These are phyloP conservation scores for Cephalotrichum gorgonifer DNA, from an alignment of 2,329 filamentous ascomycete species.

Conservation along the genomic window DNA sequence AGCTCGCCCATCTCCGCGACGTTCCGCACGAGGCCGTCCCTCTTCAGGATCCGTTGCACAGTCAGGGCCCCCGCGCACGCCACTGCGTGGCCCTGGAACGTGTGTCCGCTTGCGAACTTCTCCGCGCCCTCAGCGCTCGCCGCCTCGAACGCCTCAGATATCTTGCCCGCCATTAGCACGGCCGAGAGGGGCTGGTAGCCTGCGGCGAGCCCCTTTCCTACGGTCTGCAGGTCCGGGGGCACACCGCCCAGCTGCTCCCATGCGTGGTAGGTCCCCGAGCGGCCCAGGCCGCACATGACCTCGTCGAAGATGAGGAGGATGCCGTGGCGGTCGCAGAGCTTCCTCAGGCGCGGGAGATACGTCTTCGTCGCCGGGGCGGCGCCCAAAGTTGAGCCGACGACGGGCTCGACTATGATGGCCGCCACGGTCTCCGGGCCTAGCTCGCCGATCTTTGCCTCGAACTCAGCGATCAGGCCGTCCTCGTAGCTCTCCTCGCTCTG, in stretches of 20 bases:
- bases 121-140: slow-evolving; percentile 26
- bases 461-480: slow-evolving; percentile 25
- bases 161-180: slow-evolving; percentile 37
- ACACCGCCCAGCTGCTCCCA: slow-evolving; percentile 47
- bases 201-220: slow-evolving; percentile 49
- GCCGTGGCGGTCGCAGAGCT: slow-evolving; percentile 43
- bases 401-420: slow-evolving; percentile 39
- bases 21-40: slow-evolving; percentile 21
- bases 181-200: slow-evolving; percentile 47
- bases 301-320: slow-evolving; percentile 47
- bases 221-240: slow-evolving; percentile 44
- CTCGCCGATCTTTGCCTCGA: slow-evolving; percentile 34
- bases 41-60: slow-evolving; percentile 25
- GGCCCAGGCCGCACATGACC: slow-evolving; percentile 61
- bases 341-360: slow-evolving; percentile 42
- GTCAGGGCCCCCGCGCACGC: slow-evolving; percentile 25
- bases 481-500: slow-evolving; percentile 31
- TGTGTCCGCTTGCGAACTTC: slow-evolving; percentile 47
- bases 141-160: slow-evolving; percentile 37
- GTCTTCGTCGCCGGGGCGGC: slow-evolving; percentile 38
- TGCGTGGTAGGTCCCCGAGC: slow-evolving; percentile 50
- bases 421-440: slow-evolving; percentile 34
- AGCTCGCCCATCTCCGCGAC: slow-evolving; percentile 18
- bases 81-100: slow-evolving; percentile 33
- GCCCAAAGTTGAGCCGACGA: slow-evolving; percentile 38